Evolutionary conservation across 495 filamentous ascomycete species (phyloP), one percentile per base, ranked within the genome.

Genomic region (Parmelia sp.): DNA sequence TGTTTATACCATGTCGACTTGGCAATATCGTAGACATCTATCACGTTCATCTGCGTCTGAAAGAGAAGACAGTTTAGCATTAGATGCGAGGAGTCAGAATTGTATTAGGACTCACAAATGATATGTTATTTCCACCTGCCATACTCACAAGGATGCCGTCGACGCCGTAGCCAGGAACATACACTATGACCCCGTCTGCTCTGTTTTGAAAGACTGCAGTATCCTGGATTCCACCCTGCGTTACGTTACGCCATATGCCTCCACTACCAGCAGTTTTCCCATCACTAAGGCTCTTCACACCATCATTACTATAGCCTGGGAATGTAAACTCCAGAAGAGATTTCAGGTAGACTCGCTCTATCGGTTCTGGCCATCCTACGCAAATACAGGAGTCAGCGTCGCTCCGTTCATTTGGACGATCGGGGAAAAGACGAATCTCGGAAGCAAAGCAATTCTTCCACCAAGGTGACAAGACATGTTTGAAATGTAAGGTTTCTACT

Each of bases 1-100:
- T 91, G 88, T 68, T 88, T 88, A 62, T 89, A 91, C 89, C 89
- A 91, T n/a, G 80, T 83, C 19, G 82, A 86, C n/a, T 73, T 84
- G 15, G 83, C 86, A 68, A 92, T 88, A 66, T 92, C 88, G 72
- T 88, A 91, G 14, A 92, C 82, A 66, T 91, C 86, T 40, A 92
- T 83, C 1, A 83, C 77, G 68, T 86, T 88, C 79, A 91, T 86
- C 69, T 85, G 81, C n/a, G 85, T 84, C 76, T 80, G 31, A 14
- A 56, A 33, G 73, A 66, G 33, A 61, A 4, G 6, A 37, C 25
- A 58, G 55, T 17, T 69, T 37, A 68, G 67, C 58, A 33, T 3
- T 17, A 19, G 15, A 58, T 25, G 1, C n/a, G 25, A 25, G 27
- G 15, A 37, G 7, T 21, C 17, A 2, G 21, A n/a, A 27, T 2